Evolutionary conservation across 441 rosid genomes (phyloP), one percentile per base, ranked within the genome.

Genomic region (Corymbia calophylla): DNA sequence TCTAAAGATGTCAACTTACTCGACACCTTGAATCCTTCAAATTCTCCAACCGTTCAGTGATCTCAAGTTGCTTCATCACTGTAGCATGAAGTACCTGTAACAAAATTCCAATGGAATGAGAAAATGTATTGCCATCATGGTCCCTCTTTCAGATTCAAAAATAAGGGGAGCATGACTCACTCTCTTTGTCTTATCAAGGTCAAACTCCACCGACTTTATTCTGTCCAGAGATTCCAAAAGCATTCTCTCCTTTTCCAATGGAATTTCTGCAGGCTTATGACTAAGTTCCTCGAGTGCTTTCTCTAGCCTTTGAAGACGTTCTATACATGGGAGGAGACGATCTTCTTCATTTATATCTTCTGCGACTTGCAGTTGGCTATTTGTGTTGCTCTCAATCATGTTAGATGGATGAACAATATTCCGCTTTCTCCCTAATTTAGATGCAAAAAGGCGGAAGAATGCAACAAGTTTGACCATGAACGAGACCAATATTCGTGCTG

Each of bases 151-250:
- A 29, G 48, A 56, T 58, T 87, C 68, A 91, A 29, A 19, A 87
- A 58, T 80, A 60, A 44, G 88, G 86, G 87, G 15, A n/a, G 87
- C 64, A 88, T 19, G n/a, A 55, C 94, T 88, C 94, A 98, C 99
- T 92, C 95, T 92, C 93, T 97, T 98, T 86, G 99, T 98, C 94
- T 96, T 97, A 66, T 95, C 97, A 19, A 98, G 98, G 93, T 98
- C 99, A 87, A 91, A 93, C 95, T 98, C 99, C 82, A 95, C 95
- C 35, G 95, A 96, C 89, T 94, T 98, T 88, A 98, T 98, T 92
- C 99, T 95, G 89, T 97, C 99, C 53, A 97, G 92, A 90, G 98
- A 97, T 87, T 98, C 96, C 93, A 92, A 90, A 17, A 98, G 93
- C 93, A 96, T 94, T 92, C 93, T 94, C 91, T 97, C 99, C 93